Conservation (phyloP, 2,329 filamentous ascomycete genomes). For the Epichloe sp. region DNA sequence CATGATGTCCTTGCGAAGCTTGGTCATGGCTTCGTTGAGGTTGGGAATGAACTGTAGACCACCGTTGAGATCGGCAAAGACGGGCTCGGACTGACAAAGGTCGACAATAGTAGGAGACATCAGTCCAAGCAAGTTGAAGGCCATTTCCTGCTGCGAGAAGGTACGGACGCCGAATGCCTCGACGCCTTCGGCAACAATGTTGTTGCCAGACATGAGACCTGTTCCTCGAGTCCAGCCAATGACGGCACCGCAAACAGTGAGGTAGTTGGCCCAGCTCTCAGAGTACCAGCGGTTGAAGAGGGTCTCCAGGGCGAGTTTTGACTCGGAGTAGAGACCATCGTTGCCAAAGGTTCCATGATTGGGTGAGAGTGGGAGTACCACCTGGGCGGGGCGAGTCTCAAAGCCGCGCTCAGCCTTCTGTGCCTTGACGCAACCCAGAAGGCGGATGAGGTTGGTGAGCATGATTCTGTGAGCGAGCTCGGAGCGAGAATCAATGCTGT, state of each 20-base stretch:
- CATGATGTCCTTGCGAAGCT: conserved; percentile 85
- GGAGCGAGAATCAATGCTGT: conserved; percentile 91
- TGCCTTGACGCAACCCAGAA: conserved; percentile 79
- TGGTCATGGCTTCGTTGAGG: conserved; percentile 86
- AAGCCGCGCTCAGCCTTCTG: conserved; percentile 82
- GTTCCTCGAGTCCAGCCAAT: conserved; percentile 99
- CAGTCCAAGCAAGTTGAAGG: conserved; percentile 91
- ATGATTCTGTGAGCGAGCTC: conserved; percentile 98
- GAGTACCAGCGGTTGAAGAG: conserved; percentile 98
- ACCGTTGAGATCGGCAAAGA: conserved; percentile 95
- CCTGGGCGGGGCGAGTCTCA: conserved; percentile 90
- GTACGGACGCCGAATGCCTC: conserved; percentile 95
- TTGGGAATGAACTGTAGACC: conserved; percentile 96
- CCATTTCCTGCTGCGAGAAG: conserved; percentile 99
- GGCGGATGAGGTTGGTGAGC: conserved; percentile 89
- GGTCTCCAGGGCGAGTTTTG: conserved; percentile 91
- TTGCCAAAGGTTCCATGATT: conserved; percentile 98
- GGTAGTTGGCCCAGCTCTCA: conserved; percentile 92
- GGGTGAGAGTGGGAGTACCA: conserved; percentile 87
- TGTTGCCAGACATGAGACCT: conserved; percentile 95
- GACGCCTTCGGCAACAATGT: conserved; percentile 91
- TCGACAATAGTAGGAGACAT: conserved; percentile 93
- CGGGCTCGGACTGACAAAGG: conserved; percentile 86
- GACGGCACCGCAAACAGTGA: conserved; percentile 94
- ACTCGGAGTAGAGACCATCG: conserved; percentile 96